Percentiles rank a stretch among this genome's conserved stretches.
Evolutionary conservation across 2,329 filamentous ascomycete species (phyloP).

Genomic region (Periconia digitata): DNA sequence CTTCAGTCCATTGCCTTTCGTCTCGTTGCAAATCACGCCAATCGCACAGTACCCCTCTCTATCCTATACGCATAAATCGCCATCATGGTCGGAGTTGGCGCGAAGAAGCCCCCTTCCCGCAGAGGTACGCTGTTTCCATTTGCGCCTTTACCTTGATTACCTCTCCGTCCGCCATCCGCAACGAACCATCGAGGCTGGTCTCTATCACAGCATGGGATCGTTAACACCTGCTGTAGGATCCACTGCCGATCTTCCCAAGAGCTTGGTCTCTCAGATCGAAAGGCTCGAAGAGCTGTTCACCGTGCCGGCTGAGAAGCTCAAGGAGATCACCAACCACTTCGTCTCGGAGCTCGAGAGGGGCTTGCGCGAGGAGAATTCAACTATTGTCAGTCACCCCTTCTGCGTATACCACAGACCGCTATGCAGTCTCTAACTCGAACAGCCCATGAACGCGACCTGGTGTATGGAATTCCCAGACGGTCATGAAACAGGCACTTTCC

Average conservation of each 20-base stretch:
- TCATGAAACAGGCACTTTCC: constrained; percentile 80
- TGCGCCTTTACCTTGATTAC: not conserved
- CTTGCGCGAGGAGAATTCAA: constrained; percentile 82
- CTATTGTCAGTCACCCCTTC: constrained; percentile 68
- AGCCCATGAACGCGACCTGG: constrained; percentile 99
- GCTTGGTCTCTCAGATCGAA: constrained; percentile 79
- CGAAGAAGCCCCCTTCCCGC: constrained; percentile 66
- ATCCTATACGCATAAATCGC: constrained; percentile 11
- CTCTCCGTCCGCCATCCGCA: not conserved
- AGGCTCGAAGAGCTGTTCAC: constrained; percentile 82
- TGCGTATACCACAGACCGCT: no score
- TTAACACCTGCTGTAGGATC: constrained; percentile 63
- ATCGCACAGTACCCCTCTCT: no score
- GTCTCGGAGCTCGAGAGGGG: constrained; percentile 84
- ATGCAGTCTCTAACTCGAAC: constrained; percentile 7
- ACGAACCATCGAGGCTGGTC: no score
- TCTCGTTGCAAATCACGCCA: not conserved
- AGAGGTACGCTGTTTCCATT: constrained; percentile 60
- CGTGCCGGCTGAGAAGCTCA: constrained; percentile 76
- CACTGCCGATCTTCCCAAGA: constrained; percentile 86
- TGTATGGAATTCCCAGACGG: constrained; percentile 89
- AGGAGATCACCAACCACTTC: constrained; percentile 89
- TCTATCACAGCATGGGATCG: constrained; percentile 7
- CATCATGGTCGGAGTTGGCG: constrained; percentile 64
- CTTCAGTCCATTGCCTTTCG: not conserved